Percentiles rank a stretch among this genome's conserved stretches.
Evolutionary conservation across 208 protist species (phyloP).

Genomic region (Leptomonas pyrrhocoris): DNA sequence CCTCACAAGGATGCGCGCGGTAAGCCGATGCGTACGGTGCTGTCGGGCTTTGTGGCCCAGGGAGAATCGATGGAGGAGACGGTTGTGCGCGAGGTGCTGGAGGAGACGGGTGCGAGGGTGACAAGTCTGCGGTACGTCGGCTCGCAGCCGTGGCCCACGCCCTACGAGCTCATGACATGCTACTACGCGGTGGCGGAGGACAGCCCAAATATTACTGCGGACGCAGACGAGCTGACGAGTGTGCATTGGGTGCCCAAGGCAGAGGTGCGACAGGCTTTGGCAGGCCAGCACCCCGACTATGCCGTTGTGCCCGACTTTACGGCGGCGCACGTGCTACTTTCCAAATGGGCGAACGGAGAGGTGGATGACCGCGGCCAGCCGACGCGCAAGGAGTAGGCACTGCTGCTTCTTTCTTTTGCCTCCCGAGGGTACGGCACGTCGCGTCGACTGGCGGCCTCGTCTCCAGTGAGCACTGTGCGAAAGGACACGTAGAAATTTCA

Average conservation of each 20-base stretch:
- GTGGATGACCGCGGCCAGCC: no score
- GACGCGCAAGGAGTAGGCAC: no score
- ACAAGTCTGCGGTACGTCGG: conserved; percentile 52
- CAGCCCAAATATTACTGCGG: conserved; percentile 18
- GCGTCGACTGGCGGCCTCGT: no score
- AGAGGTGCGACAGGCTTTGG: conserved; percentile 38
- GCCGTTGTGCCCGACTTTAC: no score
- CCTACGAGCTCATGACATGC: conserved; percentile 50
- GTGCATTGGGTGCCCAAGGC: conserved; percentile 58
- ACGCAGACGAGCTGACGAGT: conserved; percentile 40
- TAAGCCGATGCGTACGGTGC: conserved; percentile 28
- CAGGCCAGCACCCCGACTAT: conserved; percentile 25
- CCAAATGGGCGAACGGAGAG: no score
- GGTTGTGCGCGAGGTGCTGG: conserved; percentile 54
- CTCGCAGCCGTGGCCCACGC: conserved; percentile 60
- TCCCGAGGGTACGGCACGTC: no score
- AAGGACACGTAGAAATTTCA: no score
- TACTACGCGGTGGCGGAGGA: conserved; percentile 62
- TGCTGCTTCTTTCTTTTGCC: no score
- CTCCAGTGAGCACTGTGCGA: no score
- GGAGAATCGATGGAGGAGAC: conserved; percentile 65
- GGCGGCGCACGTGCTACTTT: no score
- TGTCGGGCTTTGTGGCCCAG: conserved; percentile 50
- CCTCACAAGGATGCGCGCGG: not conserved
- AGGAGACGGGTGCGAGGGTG: conserved; percentile 53